A percentile compares a stretch with the other conserved stretches of the same genome.
Conservation (phyloP, 164 flowering plant genomes). For the Euptelea pleiosperma region DNA sequence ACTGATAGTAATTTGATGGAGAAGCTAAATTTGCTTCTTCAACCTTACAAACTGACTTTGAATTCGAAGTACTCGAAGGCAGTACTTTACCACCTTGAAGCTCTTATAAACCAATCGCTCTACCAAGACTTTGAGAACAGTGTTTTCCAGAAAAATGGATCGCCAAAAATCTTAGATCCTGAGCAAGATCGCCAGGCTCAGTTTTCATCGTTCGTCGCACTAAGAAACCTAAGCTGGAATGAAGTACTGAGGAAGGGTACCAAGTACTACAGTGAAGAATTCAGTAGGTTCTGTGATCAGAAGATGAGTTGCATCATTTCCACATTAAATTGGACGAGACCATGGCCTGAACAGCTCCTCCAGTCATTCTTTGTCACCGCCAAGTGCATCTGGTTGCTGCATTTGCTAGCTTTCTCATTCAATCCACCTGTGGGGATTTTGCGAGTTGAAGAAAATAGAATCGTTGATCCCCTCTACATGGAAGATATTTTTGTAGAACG, state of each 20-base stretch:
- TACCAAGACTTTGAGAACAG: conserved; percentile 89
- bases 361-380: conserved; percentile 89
- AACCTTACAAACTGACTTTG: conserved; percentile 57
- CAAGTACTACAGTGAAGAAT: conserved; percentile 86
- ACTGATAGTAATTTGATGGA: conserved; percentile 45
- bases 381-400: conserved; percentile 91
- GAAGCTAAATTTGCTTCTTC: conserved; percentile 62
- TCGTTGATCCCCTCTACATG: conserved; percentile 72
- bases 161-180: conserved; percentile 65
- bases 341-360: conserved; percentile 90
- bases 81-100: conserved; percentile 73
- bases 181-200: conserved; percentile 61
- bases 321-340: conserved; percentile 66
- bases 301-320: conserved; percentile 82
- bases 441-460: conserved; percentile 76
- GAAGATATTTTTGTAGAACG: conserved; percentile 61
- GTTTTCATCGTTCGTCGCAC: conserved; percentile 60
- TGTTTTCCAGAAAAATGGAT: conserved; percentile 71
- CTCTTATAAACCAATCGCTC: conserved; percentile 72
- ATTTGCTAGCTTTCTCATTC: conserved; percentile 89
- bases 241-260: conserved; percentile 88
- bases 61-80: conserved; percentile 65
- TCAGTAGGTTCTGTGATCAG: conserved; percentile 89
- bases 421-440: conserved; percentile 58
- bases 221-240: conserved; percentile 89